These are phyloP conservation scores for Maudiozyma barnettii DNA, from an alignment of 805 yeast genomes.

Conservation along the genomic window DNA sequence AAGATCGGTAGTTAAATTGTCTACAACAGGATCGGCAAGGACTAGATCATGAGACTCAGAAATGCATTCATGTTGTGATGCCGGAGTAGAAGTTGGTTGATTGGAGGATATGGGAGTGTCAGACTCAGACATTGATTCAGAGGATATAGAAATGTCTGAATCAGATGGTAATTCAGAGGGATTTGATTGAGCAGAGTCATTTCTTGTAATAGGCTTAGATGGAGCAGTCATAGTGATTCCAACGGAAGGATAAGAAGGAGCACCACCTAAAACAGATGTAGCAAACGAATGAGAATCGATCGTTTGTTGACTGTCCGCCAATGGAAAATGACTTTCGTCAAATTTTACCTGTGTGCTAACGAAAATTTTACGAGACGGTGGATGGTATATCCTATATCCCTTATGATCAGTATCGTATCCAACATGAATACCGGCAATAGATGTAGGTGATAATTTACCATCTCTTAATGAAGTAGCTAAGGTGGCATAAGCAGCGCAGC, in stretches of 20 bases:
- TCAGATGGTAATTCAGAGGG: no score
- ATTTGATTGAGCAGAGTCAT: no score
- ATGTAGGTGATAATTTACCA: constrained; percentile 2
- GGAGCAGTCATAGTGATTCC: no score
- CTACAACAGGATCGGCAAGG: no score
- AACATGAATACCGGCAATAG: constrained; percentile 3
- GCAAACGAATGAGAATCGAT: not conserved
- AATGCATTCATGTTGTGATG: no score
- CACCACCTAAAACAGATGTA: not conserved
- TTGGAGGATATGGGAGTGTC: no score
- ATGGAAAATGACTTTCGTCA: not conserved
- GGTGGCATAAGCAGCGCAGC: constrained; percentile 10
- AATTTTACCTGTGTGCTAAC: not conserved
- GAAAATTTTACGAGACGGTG: not conserved
- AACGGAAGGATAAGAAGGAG: not conserved
- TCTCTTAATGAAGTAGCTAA: constrained; percentile 1
- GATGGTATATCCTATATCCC: constrained; percentile 4
- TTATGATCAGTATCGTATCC: constrained; percentile 3
- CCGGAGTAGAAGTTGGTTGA: no score
- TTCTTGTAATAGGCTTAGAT: no score
- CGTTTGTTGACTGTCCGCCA: not conserved
- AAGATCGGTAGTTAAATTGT: no score
- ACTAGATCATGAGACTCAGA: no score
- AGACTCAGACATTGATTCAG: no score
- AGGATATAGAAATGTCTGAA: no score